These are phyloP conservation scores for Venturia oleaginea DNA, from an alignment of 2,329 filamentous ascomycete species.

Conservation along the genomic window DNA sequence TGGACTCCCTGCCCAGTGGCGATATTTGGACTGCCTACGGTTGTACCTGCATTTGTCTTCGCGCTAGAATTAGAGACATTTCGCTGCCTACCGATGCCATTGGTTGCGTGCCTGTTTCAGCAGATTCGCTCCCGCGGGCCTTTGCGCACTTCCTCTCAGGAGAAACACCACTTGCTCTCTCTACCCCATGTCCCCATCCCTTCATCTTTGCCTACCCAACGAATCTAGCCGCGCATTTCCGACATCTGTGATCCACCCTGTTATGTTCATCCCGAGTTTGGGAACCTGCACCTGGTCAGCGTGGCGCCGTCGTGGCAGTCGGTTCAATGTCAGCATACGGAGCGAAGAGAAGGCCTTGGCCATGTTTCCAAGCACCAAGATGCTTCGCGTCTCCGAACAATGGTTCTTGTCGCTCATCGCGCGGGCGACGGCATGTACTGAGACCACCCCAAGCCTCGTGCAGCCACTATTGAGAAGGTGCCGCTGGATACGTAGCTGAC, in stretches of 20 bases:
- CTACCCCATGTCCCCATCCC: neutral
- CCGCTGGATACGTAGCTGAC: neutral
- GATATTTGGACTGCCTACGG: neutral
- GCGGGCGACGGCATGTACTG: neutral
- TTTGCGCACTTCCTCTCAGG: neutral
- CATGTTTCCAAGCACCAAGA: neutral
- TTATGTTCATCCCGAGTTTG: neutral
- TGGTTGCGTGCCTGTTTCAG: neutral
- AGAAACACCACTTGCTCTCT: neutral
- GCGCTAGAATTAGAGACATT: neutral
- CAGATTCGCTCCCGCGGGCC: neutral
- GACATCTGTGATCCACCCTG: neutral
- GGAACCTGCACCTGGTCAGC: neutral
- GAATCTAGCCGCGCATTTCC: neutral
- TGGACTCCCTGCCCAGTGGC: neutral
- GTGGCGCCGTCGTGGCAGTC: neutral
- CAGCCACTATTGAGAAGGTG: neutral
- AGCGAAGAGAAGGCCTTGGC: neutral
- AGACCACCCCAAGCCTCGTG: neutral
- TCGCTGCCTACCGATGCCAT: neutral
- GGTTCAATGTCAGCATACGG: neutral
- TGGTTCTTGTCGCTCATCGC: neutral
- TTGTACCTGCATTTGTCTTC: neutral
- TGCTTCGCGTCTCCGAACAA: neutral
- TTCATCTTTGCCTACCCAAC: constrained; percentile 2